Percentiles rank a stretch among this genome's conserved stretches.
Evolutionary conservation across 2,329 filamentous ascomycete genomes (phyloP).

Genomic region (Venturia aucupariae): DNA sequence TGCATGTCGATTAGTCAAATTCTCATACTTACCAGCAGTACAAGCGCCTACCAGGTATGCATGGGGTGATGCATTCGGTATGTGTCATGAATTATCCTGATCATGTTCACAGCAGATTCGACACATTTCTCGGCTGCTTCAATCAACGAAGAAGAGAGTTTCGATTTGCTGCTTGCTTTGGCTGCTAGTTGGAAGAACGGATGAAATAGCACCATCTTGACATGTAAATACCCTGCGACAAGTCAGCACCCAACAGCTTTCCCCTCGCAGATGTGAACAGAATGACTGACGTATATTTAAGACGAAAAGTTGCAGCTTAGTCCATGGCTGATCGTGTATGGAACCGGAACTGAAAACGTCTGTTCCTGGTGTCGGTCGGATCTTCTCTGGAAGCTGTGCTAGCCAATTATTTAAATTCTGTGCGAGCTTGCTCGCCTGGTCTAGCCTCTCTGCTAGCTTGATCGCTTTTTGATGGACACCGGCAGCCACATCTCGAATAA

Average conservation of each 20-base stretch:
- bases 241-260: neutral
- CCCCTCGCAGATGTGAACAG: neutral
- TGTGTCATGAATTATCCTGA: conserved; percentile 33
- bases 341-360: conserved; percentile 20
- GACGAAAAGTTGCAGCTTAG: conserved; percentile 30
- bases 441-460: conserved; percentile 28
- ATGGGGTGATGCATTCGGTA: conserved; percentile 32
- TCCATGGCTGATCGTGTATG: conserved; percentile 30
- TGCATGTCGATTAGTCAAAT: conserved; percentile 14
- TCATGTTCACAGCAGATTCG: conserved; percentile 31
- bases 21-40: neutral
- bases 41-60: conserved; percentile 30
- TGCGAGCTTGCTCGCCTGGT: conserved; percentile 28
- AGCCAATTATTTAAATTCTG: conserved; percentile 29
- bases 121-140: conserved; percentile 29
- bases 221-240: conserved; percentile 29
- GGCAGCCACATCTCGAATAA: conserved; percentile 32
- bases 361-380: conserved; percentile 23
- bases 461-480: conserved; percentile 31
- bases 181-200: conserved; percentile 27
- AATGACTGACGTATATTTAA: conserved; percentile 29
- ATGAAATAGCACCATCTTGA: conserved; percentile 32
- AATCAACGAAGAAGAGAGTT: conserved; percentile 21
- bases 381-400: conserved; percentile 24
- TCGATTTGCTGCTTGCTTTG: conserved; percentile 21